Evolutionary conservation across 2,329 filamentous ascomycete species (phyloP).

Genomic region (Microsporum canis): DNA sequence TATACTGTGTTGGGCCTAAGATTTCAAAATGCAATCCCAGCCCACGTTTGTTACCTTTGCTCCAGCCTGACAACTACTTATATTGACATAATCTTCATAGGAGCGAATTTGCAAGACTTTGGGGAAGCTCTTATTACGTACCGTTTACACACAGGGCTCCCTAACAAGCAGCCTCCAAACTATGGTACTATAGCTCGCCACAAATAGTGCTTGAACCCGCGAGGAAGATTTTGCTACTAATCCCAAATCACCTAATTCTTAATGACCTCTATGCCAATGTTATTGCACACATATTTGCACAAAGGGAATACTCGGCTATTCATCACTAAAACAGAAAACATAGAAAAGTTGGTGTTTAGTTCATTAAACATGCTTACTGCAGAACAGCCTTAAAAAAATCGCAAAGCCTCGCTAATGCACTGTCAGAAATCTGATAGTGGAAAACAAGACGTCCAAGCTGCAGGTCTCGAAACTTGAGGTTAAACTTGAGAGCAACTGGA

Average conservation of each 20-base stretch:
- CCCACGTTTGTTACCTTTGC: background rate
- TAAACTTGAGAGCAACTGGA: background rate
- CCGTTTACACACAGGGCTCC: background rate
- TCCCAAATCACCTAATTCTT: background rate
- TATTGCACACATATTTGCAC: background rate
- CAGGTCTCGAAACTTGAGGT: background rate
- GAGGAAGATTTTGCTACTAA: background rate
- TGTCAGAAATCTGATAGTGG: background rate
- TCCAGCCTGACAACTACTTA: background rate
- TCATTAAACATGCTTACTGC: too few species aligned
- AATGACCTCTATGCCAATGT: background rate
- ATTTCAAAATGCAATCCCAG: background rate
- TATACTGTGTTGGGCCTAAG: background rate
- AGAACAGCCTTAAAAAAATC: too few species aligned
- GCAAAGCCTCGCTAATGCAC: too few species aligned
- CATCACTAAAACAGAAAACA: too few species aligned
- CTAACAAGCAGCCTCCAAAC: background rate
- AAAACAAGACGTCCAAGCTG: background rate
- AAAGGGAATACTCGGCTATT: background rate
- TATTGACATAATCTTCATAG: background rate
- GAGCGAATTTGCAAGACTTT: background rate
- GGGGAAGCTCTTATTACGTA: background rate
- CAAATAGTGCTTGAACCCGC: background rate
- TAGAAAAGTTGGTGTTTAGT: too few species aligned
- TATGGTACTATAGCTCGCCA: background rate